Base-by-base conservation (phyloP, 2,329 filamentous ascomycete genomes). In the Penicillium griseofulvum region DNA sequence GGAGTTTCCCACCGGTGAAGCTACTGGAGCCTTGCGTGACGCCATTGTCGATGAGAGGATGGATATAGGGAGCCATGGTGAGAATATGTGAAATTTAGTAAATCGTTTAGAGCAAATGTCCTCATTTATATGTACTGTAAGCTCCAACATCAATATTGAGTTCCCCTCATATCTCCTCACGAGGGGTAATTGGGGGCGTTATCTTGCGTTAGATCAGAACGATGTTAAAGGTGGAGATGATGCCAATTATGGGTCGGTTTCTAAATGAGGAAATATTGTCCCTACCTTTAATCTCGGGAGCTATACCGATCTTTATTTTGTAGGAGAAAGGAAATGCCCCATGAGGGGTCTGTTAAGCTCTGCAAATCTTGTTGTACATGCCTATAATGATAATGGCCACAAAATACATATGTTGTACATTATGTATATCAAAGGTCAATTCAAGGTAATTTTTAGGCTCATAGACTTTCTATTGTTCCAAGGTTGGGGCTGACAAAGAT, bases 11-110 rank as follows among this genome's bases (percentile, higher is more conserved):
- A 55, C 86, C 86, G 0, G 77, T 43, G 71, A 85, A 84, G 72
- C 76, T 74, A 31, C 78, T 49, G 49, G 75, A 67, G 60, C 85
- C 85, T 63, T 83, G 82, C 55, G 73, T 76, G 68, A 88, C 65
- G 69, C 85, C 84, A 62, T 83, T 82, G 74, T 87, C 83, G 73
- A 88, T 75, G 48, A 80, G 68, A 41, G 86, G 86, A 72, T 88
- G 86, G 17, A 88, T 76, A 19, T 79, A 80, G 26, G 70, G 71
- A 11, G 60, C 52, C 62, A 65, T 65, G 22, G 19, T 52, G 36
- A 49, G 22, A 9, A 14, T 12, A 43, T 69, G 52, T 49, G 12
- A 31, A 31, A 34, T 34, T 14, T 5, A 43, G 41, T 45, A 24
- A 26, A 48, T n/a, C 17, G 7, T 26, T 9, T 10, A 14, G 9